Conservation (phyloP, 495 filamentous ascomycete genomes). For the Penicillium soppii region DNA sequence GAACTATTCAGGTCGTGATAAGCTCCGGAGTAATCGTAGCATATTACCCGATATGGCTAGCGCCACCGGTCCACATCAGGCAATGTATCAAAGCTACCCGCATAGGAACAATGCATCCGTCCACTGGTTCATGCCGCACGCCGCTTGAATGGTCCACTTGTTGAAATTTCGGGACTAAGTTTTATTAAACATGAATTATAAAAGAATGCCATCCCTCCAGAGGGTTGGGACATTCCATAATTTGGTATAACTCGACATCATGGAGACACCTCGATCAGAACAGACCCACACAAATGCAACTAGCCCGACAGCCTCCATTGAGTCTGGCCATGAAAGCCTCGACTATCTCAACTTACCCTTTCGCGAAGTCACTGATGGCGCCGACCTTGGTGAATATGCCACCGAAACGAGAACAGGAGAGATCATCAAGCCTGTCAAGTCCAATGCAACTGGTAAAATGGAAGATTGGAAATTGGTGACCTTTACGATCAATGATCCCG, state of each 20-base stretch:
- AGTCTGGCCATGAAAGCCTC: slow-evolving; percentile 15
- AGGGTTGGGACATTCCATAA: neutral
- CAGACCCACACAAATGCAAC: slow-evolving; percentile 13
- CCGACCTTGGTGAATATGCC: slow-evolving; percentile 64
- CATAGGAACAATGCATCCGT: neutral
- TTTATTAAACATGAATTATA: slow-evolving; percentile 12
- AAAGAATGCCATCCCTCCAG: slow-evolving; percentile 2
- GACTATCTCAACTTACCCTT: slow-evolving; percentile 56
- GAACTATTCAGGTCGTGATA: neutral
- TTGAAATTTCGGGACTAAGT: slow-evolving; percentile 1
- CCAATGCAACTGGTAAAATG: slow-evolving; percentile 50
- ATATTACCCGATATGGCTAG: slow-evolving; percentile 32
- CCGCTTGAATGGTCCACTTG: neutral
- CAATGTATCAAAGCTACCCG: slow-evolving; percentile 13
- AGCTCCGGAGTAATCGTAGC: slow-evolving; percentile 18
- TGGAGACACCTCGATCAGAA: slow-evolving; percentile 15
- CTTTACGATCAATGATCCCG: slow-evolving; percentile 60
- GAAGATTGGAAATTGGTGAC: slow-evolving; percentile 70
- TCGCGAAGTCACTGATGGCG: slow-evolving; percentile 57
- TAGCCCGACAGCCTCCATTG: slow-evolving; percentile 27
- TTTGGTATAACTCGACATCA: slow-evolving; percentile 7
- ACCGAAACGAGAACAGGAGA: slow-evolving; percentile 57
- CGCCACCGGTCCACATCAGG: slow-evolving; percentile 16
- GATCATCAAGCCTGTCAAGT: slow-evolving; percentile 55
- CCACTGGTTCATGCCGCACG: slow-evolving; percentile 5